phyloP scores from a whole-genome alignment of 257 asterid species.

The Lycium ferocissimum region DNA sequence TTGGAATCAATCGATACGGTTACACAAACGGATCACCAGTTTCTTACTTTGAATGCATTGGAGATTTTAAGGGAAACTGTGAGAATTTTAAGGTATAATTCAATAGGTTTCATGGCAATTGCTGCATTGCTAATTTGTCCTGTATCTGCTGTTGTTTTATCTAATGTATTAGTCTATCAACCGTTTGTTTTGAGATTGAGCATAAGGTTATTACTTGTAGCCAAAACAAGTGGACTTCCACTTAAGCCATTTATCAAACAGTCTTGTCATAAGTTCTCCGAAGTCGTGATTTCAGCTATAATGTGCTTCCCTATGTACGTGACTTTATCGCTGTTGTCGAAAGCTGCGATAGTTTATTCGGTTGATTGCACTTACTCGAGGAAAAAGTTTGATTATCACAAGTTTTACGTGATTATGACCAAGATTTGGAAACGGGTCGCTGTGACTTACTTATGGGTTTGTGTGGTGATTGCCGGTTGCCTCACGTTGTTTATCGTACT shows the following conservation, averaged over 20 bases:
- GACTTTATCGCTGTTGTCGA: constrained; percentile 67
- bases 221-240: constrained; percentile 81
- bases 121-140: constrained; percentile 76
- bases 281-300: constrained; percentile 56
- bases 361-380: constrained; percentile 90
- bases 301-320: constrained; percentile 82
- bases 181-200: constrained; percentile 61
- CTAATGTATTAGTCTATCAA: constrained; percentile 73
- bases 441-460: constrained; percentile 74
- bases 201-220: constrained; percentile 64
- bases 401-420: constrained; percentile 53
- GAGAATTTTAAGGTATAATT: constrained; percentile 77
- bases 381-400: constrained; percentile 63
- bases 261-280: constrained; percentile 78
- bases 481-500: constrained; percentile 63
- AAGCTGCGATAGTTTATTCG: constrained; percentile 81
- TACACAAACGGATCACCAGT: constrained; percentile 51
- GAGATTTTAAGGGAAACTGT: constrained; percentile 90
- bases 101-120: constrained; percentile 71
- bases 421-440: constrained; percentile 89
- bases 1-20: constrained; percentile 46
- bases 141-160: constrained; percentile 70
- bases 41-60: constrained; percentile 70
- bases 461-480: constrained; percentile 68
- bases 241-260: constrained; percentile 69